Evolutionary conservation across 768 basidiomycete species (phyloP), one percentile per base, ranked within the genome.

Genomic region (Lyophyllum shimeji): DNA sequence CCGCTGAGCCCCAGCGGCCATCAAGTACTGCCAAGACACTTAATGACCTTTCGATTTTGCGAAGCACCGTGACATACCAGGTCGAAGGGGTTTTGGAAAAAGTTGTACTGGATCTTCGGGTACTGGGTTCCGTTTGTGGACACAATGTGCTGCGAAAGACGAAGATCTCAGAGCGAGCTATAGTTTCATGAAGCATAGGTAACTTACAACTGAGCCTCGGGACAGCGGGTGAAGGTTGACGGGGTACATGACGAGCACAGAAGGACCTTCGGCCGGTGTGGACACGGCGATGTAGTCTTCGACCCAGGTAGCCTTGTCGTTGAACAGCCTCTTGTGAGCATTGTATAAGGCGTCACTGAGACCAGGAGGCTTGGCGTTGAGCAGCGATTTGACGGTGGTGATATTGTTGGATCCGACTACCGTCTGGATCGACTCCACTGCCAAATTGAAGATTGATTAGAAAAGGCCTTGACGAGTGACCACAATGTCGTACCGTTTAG

Each of bases 71-170:
- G 13, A 29, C 25, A 18, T 17, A 52, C 50, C 39, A 52, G 18
- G 21, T 52, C 50, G 18, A 52, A 24, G 3, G 50, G 50, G 50
- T 52, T 21, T 21, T 52, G 50, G 50, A 52, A 52, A n/a, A 52
- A 52, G 25, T 52, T 52, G 24, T 52, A 52, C 7, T 43, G 7
- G 24, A 52, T 52, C 39, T 52, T 43, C 8, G 50, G 50, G 25
- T 52, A 52, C 23, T 52, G 25, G 9, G 31, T 24, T 9, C 50
- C 50, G 39, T 52, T 40, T 1, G 50, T 43, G 2, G 50, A 52
- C 17, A 29, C 39, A 18, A 52, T 52, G 42, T 52, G 50, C 50
- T 52, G 33, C n/a, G 50, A n/a, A 18, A 12, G 18, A 25, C 5
- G 25, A 18, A n/a, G 39, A 15, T 18, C 25, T 43, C 17, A 52